phyloP scores from a whole-genome alignment of 768 basidiomycete species.

The Chlorophyllum brunneum region DNA sequence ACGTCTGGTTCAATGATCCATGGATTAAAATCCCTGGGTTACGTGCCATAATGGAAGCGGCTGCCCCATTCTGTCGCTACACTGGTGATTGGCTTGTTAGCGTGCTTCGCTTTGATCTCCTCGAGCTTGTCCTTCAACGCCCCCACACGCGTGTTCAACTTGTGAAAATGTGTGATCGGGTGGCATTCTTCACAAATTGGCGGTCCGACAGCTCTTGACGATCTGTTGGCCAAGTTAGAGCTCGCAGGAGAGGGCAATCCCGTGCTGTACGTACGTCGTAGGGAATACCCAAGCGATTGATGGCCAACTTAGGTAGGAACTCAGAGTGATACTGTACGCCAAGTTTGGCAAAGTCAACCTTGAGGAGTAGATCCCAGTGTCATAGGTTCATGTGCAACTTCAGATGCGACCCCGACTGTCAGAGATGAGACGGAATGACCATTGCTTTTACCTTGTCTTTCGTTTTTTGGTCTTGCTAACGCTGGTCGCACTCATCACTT shows the following conservation, averaged over 20 bases:
- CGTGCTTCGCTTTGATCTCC: conserved; percentile 15
- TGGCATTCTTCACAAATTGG: no score
- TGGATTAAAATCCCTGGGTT: no score
- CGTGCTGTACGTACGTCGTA: conserved; percentile 54
- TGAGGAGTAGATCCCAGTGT: conserved; percentile 45
- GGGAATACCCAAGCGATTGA: neutral
- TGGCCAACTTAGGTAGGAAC: conserved; percentile 65
- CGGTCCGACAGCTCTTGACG: conserved; percentile 87
- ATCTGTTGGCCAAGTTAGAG: conserved; percentile 83
- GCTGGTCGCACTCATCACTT: no score
- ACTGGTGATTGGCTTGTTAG: conserved; percentile 8
- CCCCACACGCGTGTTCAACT: conserved; percentile 74
- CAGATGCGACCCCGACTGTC: neutral
- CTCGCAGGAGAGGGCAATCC: conserved; percentile 81
- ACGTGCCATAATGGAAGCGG: no score
- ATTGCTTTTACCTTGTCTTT: no score
- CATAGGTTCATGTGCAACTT: neutral
- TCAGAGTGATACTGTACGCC: conserved; percentile 74
- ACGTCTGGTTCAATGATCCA: no score
- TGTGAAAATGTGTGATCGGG: no score
- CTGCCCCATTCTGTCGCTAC: conserved; percentile 94
- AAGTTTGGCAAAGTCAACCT: conserved; percentile 94
- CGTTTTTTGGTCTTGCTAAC: no score
- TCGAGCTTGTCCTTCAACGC: conserved; percentile 70
- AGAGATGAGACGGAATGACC: no score